A percentile compares a stretch with the other conserved stretches of the same genome.
These are phyloP conservation scores for Entomortierella lignicola DNA, from an alignment of 192 early-diverging fungal species.

Conservation along the genomic window DNA sequence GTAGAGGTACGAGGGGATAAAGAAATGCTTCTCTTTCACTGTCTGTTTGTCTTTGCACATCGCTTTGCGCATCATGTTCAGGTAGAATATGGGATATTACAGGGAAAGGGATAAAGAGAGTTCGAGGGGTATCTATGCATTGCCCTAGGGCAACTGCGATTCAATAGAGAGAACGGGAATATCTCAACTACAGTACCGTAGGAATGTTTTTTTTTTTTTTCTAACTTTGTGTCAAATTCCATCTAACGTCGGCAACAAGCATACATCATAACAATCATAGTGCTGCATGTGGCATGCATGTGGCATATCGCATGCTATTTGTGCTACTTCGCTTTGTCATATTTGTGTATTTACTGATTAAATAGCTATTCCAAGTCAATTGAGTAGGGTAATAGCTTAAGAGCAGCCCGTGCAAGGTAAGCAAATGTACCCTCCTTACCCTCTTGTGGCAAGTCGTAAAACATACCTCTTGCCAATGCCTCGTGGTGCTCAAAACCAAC, in stretches of 20 bases:
- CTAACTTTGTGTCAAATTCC: too few relatives aligned
- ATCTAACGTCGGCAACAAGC: constrained; percentile 1
- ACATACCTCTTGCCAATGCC: constrained; percentile 72
- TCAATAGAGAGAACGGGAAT: neutral
- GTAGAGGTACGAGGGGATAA: neutral
- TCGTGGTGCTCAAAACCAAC: constrained; percentile 73
- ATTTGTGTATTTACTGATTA: neutral
- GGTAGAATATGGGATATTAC: too few relatives aligned
- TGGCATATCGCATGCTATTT: neutral
- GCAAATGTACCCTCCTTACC: constrained; percentile 71
- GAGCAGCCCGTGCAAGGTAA: constrained; percentile 66
- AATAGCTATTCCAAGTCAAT: constrained; percentile 51
- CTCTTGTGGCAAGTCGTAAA: constrained; percentile 83
- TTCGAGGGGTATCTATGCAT: neutral
- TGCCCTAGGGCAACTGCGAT: constrained; percentile 1
- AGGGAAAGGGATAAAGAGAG: neutral
- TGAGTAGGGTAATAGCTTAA: constrained; percentile 55
- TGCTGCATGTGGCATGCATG: neutral
- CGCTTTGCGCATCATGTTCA: too few relatives aligned
- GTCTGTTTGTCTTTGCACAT: too few relatives aligned
- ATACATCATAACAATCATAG: neutral
- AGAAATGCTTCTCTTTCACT: neutral
- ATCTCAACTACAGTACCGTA: neutral
- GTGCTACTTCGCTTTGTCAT: neutral
- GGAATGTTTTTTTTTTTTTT: neutral